Conservation (phyloP, 148 eudicot genomes). For the Rhododendron ovatum region DNA sequence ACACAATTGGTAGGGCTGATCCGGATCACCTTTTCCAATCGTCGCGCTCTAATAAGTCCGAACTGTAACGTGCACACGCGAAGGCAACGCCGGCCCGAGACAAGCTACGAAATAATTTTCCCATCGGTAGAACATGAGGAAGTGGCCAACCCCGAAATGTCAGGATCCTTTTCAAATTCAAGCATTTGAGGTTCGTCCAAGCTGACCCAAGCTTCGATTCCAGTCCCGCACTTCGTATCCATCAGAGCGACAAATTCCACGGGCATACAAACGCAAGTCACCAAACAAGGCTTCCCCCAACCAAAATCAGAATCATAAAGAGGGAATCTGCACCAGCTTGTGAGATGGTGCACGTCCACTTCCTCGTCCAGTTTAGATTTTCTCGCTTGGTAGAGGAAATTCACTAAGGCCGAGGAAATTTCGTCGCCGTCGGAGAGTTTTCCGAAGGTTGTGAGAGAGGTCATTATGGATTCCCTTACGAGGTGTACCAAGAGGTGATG, state of each 20-base stretch:
- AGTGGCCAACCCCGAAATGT: not conserved
- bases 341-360: not conserved
- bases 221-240: conserved; percentile 1
- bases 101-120: not conserved
- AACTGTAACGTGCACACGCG: too few species aligned
- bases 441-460: not conserved
- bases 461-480: not conserved
- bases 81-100: too few species aligned
- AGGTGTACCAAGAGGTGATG: not conserved
- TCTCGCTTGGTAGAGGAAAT: not conserved
- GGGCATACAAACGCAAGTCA: not conserved
- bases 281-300: not conserved
- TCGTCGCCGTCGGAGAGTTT: not conserved
- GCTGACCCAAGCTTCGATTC: conserved; percentile 9
- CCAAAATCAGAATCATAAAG: not conserved
- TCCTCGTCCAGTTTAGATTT: not conserved
- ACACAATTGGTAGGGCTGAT: too few species aligned
- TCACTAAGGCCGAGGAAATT: not conserved
- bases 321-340: not conserved
- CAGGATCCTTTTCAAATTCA: not conserved
- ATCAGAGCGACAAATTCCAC: not conserved
- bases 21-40: too few species aligned
- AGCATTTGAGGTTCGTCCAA: not conserved
- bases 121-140: not conserved
- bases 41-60: too few species aligned